These are phyloP conservation scores for Lipomyces yamanashiensis DNA, from an alignment of 805 yeast genomes.

Conservation along the genomic window DNA sequence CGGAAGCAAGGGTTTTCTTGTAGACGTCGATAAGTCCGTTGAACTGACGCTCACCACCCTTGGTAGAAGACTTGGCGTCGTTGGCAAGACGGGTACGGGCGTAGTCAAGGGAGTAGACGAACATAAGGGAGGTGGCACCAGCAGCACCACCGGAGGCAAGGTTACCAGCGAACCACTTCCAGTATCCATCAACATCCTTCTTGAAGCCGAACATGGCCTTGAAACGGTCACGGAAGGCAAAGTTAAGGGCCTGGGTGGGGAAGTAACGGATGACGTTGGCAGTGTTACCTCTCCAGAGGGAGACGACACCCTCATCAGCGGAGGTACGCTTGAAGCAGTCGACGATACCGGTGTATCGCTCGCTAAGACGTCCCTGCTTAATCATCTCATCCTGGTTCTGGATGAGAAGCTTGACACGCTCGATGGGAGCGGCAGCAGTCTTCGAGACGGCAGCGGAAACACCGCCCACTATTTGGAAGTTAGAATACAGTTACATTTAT, in stretches of 20 bases:
- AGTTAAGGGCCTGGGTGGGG: constrained; percentile 99
- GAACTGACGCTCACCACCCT: constrained; percentile 94
- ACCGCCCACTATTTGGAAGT: constrained; percentile 80
- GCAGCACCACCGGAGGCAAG: constrained; percentile 98
- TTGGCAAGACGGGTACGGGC: constrained; percentile 99
- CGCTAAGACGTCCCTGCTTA: constrained; percentile 93
- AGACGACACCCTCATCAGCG: constrained; percentile 85
- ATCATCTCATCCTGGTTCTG: constrained; percentile 98
- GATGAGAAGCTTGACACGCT: constrained; percentile 93
- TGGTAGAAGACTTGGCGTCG: constrained; percentile 87
- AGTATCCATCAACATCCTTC: constrained; percentile 85
- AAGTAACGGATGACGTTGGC: constrained; percentile 98
- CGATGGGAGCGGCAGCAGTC: constrained; percentile 98
- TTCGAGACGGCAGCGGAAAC: constrained; percentile 98
- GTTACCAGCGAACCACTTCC: constrained; percentile 96
- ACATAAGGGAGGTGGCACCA: constrained; percentile 92
- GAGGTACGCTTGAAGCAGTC: constrained; percentile 96
- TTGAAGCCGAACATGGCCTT: constrained; percentile 95
- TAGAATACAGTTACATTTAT: too few species aligned
- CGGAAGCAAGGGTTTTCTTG: constrained; percentile 92
- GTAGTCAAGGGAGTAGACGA: constrained; percentile 95
- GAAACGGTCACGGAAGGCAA: constrained; percentile 97
- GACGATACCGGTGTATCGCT: constrained; percentile 82
- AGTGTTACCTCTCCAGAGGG: constrained; percentile 99
- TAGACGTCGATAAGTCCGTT: constrained; percentile 96